phyloP scores from a whole-genome alignment of 768 basidiomycete species.

The Mycena sanguinolenta region DNA sequence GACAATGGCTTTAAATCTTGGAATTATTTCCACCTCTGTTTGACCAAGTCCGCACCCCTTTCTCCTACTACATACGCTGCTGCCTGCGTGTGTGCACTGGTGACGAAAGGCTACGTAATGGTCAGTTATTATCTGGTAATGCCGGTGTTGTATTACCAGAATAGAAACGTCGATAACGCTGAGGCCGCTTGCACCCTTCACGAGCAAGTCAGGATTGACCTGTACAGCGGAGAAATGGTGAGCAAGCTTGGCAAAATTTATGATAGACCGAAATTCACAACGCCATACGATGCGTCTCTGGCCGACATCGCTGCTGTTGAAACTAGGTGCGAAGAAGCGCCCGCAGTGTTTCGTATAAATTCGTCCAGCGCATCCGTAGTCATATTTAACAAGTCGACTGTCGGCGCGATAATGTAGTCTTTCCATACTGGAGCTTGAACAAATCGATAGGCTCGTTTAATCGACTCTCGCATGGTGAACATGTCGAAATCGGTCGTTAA shows the following conservation, averaged over 20 bases:
- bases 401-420: background rate
- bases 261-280: slow-evolving; percentile 42
- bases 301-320: slow-evolving; percentile 4
- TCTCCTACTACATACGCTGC: background rate
- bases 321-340: slow-evolving; percentile 32
- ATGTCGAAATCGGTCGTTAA: slow-evolving; percentile 9
- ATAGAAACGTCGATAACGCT: background rate
- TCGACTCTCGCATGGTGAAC: background rate
- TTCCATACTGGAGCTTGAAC: background rate
- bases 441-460: background rate
- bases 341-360: slow-evolving; percentile 37
- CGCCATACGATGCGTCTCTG: slow-evolving; percentile 42
- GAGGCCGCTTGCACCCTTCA: background rate
- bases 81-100: background rate
- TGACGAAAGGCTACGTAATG: background rate
- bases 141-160: background rate
- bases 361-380: slow-evolving; percentile 23
- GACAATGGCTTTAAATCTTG: too few relatives aligned
- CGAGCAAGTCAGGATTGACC: slow-evolving; percentile 1
- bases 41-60: slow-evolving; percentile 9
- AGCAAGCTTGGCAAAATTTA: background rate
- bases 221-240: background rate
- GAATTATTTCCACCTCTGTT: background rate
- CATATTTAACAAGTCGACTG: background rate
- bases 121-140: background rate